Percentiles rank a stretch among this genome's conserved stretches.
phyloP scores from a whole-genome alignment of 202 grass and related monocot species.

The Saccharum hybrid region DNA sequence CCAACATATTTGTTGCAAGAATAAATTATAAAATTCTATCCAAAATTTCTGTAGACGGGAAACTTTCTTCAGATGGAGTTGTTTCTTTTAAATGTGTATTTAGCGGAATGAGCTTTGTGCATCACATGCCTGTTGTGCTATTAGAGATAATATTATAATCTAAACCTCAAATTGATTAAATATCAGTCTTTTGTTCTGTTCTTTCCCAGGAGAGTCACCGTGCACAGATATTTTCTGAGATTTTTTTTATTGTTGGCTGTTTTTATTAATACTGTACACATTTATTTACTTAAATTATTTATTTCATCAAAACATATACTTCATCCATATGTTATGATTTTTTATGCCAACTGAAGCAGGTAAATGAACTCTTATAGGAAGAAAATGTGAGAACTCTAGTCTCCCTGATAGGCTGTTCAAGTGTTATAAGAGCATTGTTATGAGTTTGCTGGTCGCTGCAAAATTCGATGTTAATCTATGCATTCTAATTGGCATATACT shows the following conservation, averaged over 20 bases:
- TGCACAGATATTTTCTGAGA: not conserved
- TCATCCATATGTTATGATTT: not conserved
- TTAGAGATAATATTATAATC: no score
- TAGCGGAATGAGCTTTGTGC: not conserved
- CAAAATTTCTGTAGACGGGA: no score
- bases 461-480: not conserved
- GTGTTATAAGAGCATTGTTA: not conserved
- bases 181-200: constrained; percentile 1
- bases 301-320: constrained; percentile 10
- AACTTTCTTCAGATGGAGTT: not conserved
- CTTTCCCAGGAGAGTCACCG: not conserved
- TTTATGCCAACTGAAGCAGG: not conserved
- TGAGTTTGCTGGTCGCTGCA: not conserved
- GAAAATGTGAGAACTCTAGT: not conserved
- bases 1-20: no score
- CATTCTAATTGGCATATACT: not conserved
- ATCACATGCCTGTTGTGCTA: not conserved
- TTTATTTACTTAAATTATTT: constrained; percentile 1
- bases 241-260: not conserved
- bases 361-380: not conserved
- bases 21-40: no score
- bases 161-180: not conserved
- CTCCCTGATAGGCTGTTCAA: constrained; percentile 17
- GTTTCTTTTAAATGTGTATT: no score
- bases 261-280: not conserved